Evolutionary conservation across 495 filamentous ascomycete genomes (phyloP).

Genomic region (Talaromyces ruber): DNA sequence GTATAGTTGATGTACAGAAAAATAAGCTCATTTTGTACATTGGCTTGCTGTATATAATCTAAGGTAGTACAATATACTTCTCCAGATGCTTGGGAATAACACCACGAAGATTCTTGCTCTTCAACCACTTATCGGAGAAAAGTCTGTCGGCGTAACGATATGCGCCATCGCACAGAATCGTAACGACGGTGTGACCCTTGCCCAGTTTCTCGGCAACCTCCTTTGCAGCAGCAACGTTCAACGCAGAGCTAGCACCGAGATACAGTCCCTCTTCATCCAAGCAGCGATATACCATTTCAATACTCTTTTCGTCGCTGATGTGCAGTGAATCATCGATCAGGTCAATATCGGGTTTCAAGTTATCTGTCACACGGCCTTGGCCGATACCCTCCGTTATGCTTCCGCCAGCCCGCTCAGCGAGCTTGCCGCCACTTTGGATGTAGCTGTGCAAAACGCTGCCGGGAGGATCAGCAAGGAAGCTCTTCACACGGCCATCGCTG

Average conservation of each 20-base stretch:
- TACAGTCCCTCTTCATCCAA: slow-evolving; percentile 96
- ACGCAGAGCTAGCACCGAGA: slow-evolving; percentile 81
- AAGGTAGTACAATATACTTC: slow-evolving; percentile 89
- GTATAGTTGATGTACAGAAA: not conserved
- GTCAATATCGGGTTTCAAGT: slow-evolving; percentile 75
- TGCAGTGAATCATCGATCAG: slow-evolving; percentile 79
- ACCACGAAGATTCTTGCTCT: slow-evolving; percentile 68
- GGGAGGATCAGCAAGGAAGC: slow-evolving; percentile 87
- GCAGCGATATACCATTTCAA: slow-evolving; percentile 97
- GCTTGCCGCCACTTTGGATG: slow-evolving; percentile 73
- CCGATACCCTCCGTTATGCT: slow-evolving; percentile 98
- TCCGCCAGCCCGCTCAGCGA: slow-evolving; percentile 71
- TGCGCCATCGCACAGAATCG: slow-evolving; percentile 87
- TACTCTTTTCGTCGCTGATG: slow-evolving; percentile 85
- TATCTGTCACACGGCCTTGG: slow-evolving; percentile 93
- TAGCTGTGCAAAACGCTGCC: slow-evolving; percentile 89
- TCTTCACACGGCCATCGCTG: slow-evolving; percentile 74
- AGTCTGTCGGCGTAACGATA: slow-evolving; percentile 92
- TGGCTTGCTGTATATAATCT: slow-evolving; percentile 12
- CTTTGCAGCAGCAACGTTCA: slow-evolving; percentile 94
- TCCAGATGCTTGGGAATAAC: slow-evolving; percentile 80
- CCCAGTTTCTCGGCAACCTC: slow-evolving; percentile 89
- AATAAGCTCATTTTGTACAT: slow-evolving; percentile 9
- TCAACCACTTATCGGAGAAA: slow-evolving; percentile 83
- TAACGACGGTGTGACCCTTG: slow-evolving; percentile 85